phyloP scores from a whole-genome alignment of 176 grass and related monocot species.

The Leersia perrieri region DNA sequence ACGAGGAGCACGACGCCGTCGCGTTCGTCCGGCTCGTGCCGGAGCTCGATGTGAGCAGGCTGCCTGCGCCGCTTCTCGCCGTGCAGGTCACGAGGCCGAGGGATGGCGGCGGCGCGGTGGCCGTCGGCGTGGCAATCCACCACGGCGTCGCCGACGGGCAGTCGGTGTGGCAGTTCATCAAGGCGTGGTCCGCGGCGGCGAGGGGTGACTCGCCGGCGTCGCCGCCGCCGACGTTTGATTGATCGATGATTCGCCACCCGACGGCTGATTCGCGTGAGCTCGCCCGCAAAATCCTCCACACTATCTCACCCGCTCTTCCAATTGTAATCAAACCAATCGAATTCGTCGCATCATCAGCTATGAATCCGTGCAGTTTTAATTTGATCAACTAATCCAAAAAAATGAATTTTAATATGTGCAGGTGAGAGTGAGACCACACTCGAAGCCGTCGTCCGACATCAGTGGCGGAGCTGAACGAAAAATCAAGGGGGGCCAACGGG shows the following conservation, averaged over 20 bases:
- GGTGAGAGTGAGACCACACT: too few species aligned
- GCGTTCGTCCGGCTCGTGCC: slow-evolving; percentile 49
- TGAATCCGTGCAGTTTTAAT: too few species aligned
- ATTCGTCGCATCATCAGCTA: too few species aligned
- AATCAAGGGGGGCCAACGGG: too few species aligned
- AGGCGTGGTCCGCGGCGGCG: slow-evolving; percentile 39
- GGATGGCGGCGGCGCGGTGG: not conserved
- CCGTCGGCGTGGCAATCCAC: slow-evolving; percentile 43
- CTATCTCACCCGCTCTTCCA: slow-evolving; percentile 34
- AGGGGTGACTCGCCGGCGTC: not conserved
- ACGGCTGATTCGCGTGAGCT: slow-evolving; percentile 13
- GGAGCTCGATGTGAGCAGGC: not conserved
- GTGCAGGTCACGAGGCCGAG: slow-evolving; percentile 44
- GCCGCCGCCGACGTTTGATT: slow-evolving; percentile 32
- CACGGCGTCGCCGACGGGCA: slow-evolving; percentile 41
- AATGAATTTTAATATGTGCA: too few species aligned
- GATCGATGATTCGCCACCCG: slow-evolving; percentile 26
- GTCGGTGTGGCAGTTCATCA: slow-evolving; percentile 55
- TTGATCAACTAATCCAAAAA: too few species aligned
- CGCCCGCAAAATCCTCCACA: not conserved
- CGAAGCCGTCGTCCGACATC: too few species aligned
- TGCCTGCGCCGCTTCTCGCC: slow-evolving; percentile 34
- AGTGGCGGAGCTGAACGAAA: too few species aligned
- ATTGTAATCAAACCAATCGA: not conserved
- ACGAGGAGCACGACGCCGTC: slow-evolving; percentile 35